Conservation (phyloP, 2,329 filamentous ascomycete species). For the Elsinoe batatas region DNA sequence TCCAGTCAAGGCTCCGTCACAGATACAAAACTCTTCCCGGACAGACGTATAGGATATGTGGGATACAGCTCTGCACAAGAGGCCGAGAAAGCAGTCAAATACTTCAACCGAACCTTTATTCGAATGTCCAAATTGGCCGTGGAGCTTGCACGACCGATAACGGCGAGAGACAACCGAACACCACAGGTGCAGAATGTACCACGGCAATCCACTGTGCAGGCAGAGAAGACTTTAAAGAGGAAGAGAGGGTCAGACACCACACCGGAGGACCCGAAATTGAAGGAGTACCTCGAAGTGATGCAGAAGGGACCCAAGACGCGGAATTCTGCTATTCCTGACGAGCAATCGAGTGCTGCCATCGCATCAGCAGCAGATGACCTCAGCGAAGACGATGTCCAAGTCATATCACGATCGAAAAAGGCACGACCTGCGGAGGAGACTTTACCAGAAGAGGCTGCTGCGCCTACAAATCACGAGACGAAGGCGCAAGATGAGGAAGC, state of each 20-base stretch:
- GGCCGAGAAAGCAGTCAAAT: slow-evolving; percentile 75
- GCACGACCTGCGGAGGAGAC: slow-evolving; percentile 15
- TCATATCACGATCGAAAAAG: slow-evolving; percentile 39
- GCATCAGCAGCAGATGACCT: slow-evolving; percentile 23
- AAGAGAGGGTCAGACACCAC: slow-evolving; percentile 49
- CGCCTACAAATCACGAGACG: slow-evolving; percentile 2
- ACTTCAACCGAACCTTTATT: slow-evolving; percentile 92
- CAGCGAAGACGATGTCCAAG: slow-evolving; percentile 62
- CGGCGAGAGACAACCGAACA: not conserved
- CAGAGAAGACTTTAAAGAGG: slow-evolving; percentile 45
- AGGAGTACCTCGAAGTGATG: slow-evolving; percentile 81
- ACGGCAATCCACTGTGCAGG: slow-evolving; percentile 16
- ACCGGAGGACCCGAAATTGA: slow-evolving; percentile 62
- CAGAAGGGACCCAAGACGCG: slow-evolving; percentile 56
- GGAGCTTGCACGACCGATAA: slow-evolving; percentile 74
- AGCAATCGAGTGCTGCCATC: not conserved
- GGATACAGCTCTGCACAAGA: slow-evolving; percentile 79
- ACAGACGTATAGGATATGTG: slow-evolving; percentile 88
- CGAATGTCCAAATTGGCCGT: slow-evolving; percentile 91
- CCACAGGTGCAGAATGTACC: not conserved
- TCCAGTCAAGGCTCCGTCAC: slow-evolving; percentile 63
- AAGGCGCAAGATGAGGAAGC: not conserved
- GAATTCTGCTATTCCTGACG: slow-evolving; percentile 20
- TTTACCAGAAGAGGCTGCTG: not conserved
- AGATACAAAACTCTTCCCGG: slow-evolving; percentile 82